Evolutionary conservation across 805 yeast genomes (phyloP).

Genomic region (Blastobotrys attinorum): DNA sequence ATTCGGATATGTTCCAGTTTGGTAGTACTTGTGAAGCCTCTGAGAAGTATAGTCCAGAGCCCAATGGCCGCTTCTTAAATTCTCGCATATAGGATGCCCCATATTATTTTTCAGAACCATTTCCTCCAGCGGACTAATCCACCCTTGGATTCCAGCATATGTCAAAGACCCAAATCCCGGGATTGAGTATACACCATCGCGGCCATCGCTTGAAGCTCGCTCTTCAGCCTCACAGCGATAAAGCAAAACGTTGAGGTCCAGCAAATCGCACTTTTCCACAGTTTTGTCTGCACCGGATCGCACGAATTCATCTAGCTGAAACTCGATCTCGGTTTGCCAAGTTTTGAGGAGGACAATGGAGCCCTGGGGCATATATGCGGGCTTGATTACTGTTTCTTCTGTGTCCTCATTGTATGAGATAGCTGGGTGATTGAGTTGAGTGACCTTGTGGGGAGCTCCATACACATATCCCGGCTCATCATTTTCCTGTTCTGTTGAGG

Average conservation of each 20-base stretch:
- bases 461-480: slow-evolving; percentile 22
- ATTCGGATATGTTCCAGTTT: slow-evolving; percentile 35
- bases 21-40: slow-evolving; percentile 48
- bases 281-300: slow-evolving; percentile 73
- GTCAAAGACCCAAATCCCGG: slow-evolving; percentile 69
- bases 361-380: slow-evolving; percentile 78
- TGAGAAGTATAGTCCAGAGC: slow-evolving; percentile 68
- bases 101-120: slow-evolving; percentile 65
- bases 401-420: slow-evolving; percentile 37
- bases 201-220: slow-evolving; percentile 66
- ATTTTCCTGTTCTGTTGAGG: slow-evolving; percentile 42
- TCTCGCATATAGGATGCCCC: slow-evolving; percentile 76
- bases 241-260: slow-evolving; percentile 66
- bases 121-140: slow-evolving; percentile 61
- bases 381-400: slow-evolving; percentile 43
- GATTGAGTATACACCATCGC: slow-evolving; percentile 62
- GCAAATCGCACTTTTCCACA: slow-evolving; percentile 47
- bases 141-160: slow-evolving; percentile 91
- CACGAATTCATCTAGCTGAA: slow-evolving; percentile 55
- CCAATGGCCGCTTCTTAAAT: slow-evolving; percentile 81
- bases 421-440: slow-evolving; percentile 42
- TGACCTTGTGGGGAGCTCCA: slow-evolving; percentile 60
- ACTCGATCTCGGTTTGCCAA: slow-evolving; percentile 55
- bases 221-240: slow-evolving; percentile 85
- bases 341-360: slow-evolving; percentile 82